Evolutionary conservation across 2,329 filamentous ascomycete species (phyloP).

Genomic region (Xylariomycetidae sp.): DNA sequence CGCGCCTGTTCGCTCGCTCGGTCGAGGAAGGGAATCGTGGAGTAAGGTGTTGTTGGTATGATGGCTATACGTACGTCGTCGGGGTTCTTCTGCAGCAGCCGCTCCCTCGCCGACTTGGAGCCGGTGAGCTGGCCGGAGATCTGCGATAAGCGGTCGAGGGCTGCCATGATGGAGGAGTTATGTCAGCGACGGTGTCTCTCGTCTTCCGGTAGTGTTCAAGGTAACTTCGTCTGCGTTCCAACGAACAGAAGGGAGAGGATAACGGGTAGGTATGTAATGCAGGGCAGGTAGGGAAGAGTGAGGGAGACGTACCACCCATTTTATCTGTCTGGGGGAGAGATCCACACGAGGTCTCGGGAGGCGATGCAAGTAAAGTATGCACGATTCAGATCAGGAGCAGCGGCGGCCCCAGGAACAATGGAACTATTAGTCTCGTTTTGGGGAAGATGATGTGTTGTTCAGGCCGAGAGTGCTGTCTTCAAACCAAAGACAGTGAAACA

Average conservation of each 20-base stretch:
- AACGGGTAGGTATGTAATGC: neutral
- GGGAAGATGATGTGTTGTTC: too few species aligned
- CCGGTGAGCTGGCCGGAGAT: conserved; percentile 56
- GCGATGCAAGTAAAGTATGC: too few species aligned
- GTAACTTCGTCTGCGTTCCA: too few species aligned
- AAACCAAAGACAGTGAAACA: too few species aligned
- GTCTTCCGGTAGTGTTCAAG: too few species aligned
- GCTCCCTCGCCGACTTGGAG: conserved; percentile 41
- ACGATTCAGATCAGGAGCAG: too few species aligned
- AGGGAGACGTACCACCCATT: conserved; percentile 23
- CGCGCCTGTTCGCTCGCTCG: too few species aligned
- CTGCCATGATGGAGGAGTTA: conserved; percentile 27
- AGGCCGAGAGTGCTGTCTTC: too few species aligned
- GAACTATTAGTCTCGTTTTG: too few species aligned
- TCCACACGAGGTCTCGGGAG: conserved; percentile 5
- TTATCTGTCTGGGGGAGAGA: conserved; percentile 9
- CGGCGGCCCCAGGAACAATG: too few species aligned
- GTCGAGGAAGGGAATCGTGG: too few species aligned
- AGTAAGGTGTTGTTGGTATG: neutral
- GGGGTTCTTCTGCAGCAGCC: conserved; percentile 58
- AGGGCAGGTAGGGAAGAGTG: conserved; percentile 1
- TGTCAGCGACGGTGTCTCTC: too few species aligned
- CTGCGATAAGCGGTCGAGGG: conserved; percentile 52
- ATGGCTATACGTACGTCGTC: conserved; percentile 50
- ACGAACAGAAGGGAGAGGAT: neutral